phyloP scores from a whole-genome alignment of 192 early-diverging fungal genomes.

The Oehlia diaphana region DNA sequence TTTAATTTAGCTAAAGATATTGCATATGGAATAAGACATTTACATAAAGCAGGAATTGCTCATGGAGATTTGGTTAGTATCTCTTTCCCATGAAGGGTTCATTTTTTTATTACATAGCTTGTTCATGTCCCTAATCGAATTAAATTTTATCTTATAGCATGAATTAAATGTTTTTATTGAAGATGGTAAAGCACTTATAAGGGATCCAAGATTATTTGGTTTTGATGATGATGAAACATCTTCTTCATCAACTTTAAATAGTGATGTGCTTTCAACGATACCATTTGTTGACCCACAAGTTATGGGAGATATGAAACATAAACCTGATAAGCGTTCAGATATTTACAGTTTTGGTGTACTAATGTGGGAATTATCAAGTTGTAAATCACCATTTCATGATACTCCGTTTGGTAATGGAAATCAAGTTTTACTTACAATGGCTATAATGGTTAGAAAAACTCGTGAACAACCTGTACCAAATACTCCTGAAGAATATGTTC shows the following conservation, averaged over 20 bases:
- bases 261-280: background rate
- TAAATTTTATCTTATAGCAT: conserved; percentile 1
- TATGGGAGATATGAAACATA: background rate
- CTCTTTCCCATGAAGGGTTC: no score
- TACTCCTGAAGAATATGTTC: conserved; percentile 26
- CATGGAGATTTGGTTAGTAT: conserved; percentile 24
- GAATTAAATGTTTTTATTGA: conserved; percentile 13
- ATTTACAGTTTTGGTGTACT: conserved; percentile 19
- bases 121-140: background rate
- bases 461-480: conserved; percentile 8
- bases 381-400: background rate
- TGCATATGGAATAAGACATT: conserved; percentile 9
- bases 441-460: background rate
- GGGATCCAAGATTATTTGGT: background rate
- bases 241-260: background rate
- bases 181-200: conserved; percentile 4
- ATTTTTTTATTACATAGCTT: no score
- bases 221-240: conserved; percentile 3
- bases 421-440: background rate
- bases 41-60: conserved; percentile 12
- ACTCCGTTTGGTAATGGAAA: background rate
- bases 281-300: conserved; percentile 20
- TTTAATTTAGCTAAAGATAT: conserved; percentile 6
- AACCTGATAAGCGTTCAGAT: background rate
- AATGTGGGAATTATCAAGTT: conserved; percentile 13